phyloP scores from a whole-genome alignment of 805 yeast species.

The Metschnikowia borealis region DNA sequence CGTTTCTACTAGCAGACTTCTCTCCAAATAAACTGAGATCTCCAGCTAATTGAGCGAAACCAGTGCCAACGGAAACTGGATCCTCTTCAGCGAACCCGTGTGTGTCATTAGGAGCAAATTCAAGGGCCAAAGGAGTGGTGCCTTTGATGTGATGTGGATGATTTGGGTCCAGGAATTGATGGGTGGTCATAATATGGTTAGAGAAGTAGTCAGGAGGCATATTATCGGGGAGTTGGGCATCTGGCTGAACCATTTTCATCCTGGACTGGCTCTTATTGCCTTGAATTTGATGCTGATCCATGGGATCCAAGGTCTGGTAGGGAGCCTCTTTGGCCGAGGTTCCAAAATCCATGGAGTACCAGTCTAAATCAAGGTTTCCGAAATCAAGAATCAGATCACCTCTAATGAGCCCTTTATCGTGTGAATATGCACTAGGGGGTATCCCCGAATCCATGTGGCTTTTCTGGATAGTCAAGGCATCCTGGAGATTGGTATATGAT shows the following conservation, averaged over 20 bases:
- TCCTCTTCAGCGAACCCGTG: conserved; percentile 4
- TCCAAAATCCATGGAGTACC: conserved; percentile 13
- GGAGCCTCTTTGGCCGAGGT: neutral
- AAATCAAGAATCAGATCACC: conserved; percentile 21
- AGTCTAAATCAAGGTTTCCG: conserved; percentile 27
- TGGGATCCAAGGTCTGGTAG: neutral
- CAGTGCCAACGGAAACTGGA: conserved; percentile 7
- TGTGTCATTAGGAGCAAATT: conserved; percentile 18
- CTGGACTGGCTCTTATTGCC: neutral
- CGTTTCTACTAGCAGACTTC: neutral
- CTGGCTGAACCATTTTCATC: conserved; percentile 11
- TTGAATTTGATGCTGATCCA: neutral
- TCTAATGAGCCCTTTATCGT: conserved; percentile 13
- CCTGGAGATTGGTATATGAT: conserved; percentile 54
- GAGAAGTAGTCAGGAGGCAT: conserved; percentile 16
- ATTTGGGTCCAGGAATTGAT: conserved; percentile 32
- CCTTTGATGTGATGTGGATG: conserved; percentile 41
- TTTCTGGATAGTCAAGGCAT: conserved; percentile 33
- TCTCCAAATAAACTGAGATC: conserved; percentile 7
- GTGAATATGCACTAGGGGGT: conserved; percentile 29
- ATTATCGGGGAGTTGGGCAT: conserved; percentile 8
- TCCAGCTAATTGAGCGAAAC: conserved; percentile 9
- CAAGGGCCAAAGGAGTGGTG: conserved; percentile 36
- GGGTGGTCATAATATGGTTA: conserved; percentile 17
- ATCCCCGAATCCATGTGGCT: conserved; percentile 30